These are phyloP conservation scores for Combretum micranthum DNA, from an alignment of 345 rosid genomes.

Conservation along the genomic window DNA sequence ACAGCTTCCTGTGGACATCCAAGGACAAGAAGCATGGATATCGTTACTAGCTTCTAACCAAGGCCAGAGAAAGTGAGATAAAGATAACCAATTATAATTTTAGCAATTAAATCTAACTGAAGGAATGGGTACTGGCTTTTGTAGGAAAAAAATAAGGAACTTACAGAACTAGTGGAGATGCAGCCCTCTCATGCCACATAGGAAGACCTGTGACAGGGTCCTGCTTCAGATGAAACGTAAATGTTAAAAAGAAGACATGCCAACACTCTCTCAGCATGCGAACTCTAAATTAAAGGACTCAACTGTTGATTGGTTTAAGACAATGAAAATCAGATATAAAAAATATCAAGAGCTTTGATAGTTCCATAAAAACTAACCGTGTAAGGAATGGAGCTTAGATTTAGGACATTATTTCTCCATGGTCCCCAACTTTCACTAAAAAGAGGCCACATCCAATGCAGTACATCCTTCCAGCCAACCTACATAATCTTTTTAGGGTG, in stretches of 20 bases:
- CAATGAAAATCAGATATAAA: background rate
- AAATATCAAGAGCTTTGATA: background rate
- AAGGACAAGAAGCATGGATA: no score
- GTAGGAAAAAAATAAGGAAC: slow-evolving; percentile 10
- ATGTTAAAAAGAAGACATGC: background rate
- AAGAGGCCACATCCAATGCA: slow-evolving; percentile 98
- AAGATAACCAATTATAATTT: no score
- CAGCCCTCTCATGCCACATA: slow-evolving; percentile 50
- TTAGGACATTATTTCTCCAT: slow-evolving; percentile 72
- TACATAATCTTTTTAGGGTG: slow-evolving; percentile 7
- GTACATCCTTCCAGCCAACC: slow-evolving; percentile 84
- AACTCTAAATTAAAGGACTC: background rate
- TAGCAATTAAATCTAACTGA: no score
- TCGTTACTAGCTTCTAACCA: no score
- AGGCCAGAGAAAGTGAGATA: no score
- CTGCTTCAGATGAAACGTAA: slow-evolving; percentile 30
- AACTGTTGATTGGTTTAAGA: slow-evolving; percentile 1
- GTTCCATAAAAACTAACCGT: slow-evolving; percentile 37
- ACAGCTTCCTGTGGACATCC: no score
- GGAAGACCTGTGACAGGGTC: slow-evolving; percentile 89
- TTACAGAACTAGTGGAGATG: slow-evolving; percentile 70
- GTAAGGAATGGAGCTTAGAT: slow-evolving; percentile 73
- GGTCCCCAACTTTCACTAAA: slow-evolving; percentile 70
- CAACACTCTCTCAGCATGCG: no score
- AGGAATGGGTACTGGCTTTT: background rate